Conservation (phyloP, 208 protist species). For the Histomonas meleagridis region DNA sequence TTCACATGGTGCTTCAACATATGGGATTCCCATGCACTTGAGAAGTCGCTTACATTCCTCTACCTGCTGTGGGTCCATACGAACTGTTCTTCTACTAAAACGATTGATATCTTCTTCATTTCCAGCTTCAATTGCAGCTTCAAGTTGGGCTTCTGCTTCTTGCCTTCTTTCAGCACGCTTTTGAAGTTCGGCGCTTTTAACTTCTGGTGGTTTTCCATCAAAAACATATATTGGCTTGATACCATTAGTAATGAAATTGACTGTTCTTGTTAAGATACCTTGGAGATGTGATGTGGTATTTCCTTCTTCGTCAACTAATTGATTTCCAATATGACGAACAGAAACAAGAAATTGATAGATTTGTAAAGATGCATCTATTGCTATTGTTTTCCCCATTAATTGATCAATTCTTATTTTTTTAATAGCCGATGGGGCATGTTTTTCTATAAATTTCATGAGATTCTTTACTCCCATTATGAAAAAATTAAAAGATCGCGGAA, state of each 20-base stretch:
- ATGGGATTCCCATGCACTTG: constrained; percentile 90
- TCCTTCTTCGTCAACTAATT: constrained; percentile 79
- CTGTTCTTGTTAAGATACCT: constrained; percentile 87
- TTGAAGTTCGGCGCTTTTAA: constrained; percentile 75
- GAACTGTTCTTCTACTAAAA: constrained; percentile 45
- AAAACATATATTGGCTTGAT: constrained; percentile 91
- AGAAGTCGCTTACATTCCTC: constrained; percentile 94
- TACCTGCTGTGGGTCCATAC: constrained; percentile 73
- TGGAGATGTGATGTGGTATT: constrained; percentile 87
- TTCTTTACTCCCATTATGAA: constrained; percentile 82
- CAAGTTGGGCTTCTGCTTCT: constrained; percentile 73
- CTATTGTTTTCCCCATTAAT: constrained; percentile 72
- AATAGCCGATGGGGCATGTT: constrained; percentile 66
- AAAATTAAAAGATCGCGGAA: too few species aligned
- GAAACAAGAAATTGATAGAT: constrained; percentile 98
- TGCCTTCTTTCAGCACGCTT: constrained; percentile 71
- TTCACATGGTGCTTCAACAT: constrained; percentile 60
- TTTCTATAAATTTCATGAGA: constrained; percentile 78
- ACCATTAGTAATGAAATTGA: constrained; percentile 87
- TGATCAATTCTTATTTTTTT: constrained; percentile 41
- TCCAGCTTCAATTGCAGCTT: constrained; percentile 63
- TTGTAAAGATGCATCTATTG: constrained; percentile 94
- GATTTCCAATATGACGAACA: constrained; percentile 39
- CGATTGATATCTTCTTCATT: constrained; percentile 57
- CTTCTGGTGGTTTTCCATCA: constrained; percentile 88